Conservation (phyloP, 257 asterid species). For the Paulownia fortunei region DNA sequence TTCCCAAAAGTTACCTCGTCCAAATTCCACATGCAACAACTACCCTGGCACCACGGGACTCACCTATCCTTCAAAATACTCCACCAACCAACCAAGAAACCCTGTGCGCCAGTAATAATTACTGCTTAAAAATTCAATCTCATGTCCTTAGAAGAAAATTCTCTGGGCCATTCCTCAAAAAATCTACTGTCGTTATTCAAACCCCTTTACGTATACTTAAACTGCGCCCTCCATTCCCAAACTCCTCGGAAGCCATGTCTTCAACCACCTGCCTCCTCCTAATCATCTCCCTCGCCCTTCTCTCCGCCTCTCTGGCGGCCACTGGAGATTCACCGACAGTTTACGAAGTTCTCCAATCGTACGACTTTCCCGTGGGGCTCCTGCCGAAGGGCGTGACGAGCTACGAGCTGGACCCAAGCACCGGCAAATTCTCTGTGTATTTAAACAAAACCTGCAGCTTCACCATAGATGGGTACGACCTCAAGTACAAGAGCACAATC, state of each 20-base stretch:
- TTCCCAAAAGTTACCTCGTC: background rate
- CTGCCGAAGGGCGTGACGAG: slow-evolving; percentile 73
- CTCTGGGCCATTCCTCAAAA: background rate
- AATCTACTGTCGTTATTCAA: background rate
- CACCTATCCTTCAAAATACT: background rate
- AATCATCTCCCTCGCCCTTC: slow-evolving; percentile 20
- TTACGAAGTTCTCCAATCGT: slow-evolving; percentile 55
- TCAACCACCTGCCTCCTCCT: slow-evolving; percentile 29
- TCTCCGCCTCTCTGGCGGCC: slow-evolving; percentile 27
- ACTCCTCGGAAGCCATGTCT: slow-evolving; percentile 39
- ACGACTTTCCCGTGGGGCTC: slow-evolving; percentile 76
- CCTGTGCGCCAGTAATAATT: background rate
- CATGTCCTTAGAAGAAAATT: background rate
- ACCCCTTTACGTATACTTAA: background rate
- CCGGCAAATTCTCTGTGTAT: slow-evolving; percentile 70
- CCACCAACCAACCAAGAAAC: background rate
- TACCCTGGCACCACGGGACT: background rate
- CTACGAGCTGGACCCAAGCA: slow-evolving; percentile 67
- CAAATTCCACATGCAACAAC: background rate
- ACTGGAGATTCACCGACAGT: slow-evolving; percentile 43
- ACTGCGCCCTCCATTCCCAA: background rate
- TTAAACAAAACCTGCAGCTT: slow-evolving; percentile 60
- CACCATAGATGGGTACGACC: slow-evolving; percentile 57
- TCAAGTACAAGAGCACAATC: slow-evolving; percentile 63
- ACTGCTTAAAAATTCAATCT: background rate